Base-by-base conservation (phyloP, 495 filamentous ascomycete species). In the Aspergillus haitiensis region DNA sequence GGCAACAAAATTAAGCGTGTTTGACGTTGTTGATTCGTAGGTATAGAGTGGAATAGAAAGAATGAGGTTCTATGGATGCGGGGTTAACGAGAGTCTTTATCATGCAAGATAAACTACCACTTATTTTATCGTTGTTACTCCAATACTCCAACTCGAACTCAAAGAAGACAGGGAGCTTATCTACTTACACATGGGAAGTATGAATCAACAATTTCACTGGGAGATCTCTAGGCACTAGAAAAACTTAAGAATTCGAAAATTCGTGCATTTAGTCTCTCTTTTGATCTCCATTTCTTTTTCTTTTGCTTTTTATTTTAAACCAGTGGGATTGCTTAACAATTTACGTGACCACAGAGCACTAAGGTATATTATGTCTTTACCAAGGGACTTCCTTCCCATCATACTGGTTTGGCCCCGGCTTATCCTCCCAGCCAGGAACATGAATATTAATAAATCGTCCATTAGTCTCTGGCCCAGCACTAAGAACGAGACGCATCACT, bases 401-500 rank as follows among this genome's bases (percentile, higher is more conserved):
- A 42, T 63, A 59, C 45, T 40, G 56, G 52, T 59, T 59, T 10
- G 39, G 47, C 6, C 52, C 52, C 13, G 55, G 37, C 9, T 18
- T 18, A 9, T 48, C 44, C 45, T 64, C 56, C 61, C 61, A 63
- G 7, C 61, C 61, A n/a, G 49, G 40, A 27, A 63, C 37, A 52
- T 60, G 52, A 32, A 64, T 56, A 53, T 64, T 56, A 31, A 60
- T 42, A n/a, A 59, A 45, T 6, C 48, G 47, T 15, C 56, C 56
- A 13, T 59, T 52, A 8, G 55, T 55, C 49, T 47, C 48, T n/a
- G 8, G 18, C 8, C 36, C 18, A 7, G 34, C 35, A 4, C 46
- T 32, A 10, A 74, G 60, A 16, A 82, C 68, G n/a, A 78, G 76
- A n/a, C 78, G 68, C 31, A 79, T n/a, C 10, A 72, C 69, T 9